These are phyloP conservation scores for Ambispora gerdemannii DNA, from an alignment of 192 early-diverging fungal genomes.

Conservation along the genomic window DNA sequence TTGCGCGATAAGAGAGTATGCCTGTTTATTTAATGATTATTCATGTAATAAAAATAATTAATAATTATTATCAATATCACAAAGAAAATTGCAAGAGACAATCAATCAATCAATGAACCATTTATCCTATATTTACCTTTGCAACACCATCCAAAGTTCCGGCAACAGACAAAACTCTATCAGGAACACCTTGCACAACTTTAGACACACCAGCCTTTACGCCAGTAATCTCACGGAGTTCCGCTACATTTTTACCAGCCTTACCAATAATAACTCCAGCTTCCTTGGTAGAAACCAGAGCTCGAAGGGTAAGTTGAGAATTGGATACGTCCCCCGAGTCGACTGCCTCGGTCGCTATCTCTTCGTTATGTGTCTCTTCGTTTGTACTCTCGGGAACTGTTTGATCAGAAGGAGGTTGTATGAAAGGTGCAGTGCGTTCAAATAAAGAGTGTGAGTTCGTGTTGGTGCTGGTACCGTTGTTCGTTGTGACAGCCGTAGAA, in stretches of 20 bases:
- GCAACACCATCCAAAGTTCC: slow-evolving; percentile 71
- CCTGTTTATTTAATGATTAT: slow-evolving; percentile 42
- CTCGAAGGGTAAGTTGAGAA: slow-evolving; percentile 73
- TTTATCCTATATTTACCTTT: slow-evolving; percentile 50
- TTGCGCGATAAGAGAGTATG: slow-evolving; percentile 81
- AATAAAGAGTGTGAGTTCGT: slow-evolving; percentile 16
- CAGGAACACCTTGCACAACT: slow-evolving; percentile 80
- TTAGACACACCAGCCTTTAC: slow-evolving; percentile 93
- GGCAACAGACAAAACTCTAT: slow-evolving; percentile 76
- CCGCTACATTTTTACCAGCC: slow-evolving; percentile 73
- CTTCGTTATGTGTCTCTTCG: slow-evolving; percentile 31
- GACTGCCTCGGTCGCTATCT: slow-evolving; percentile 33
- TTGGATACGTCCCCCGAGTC: slow-evolving; percentile 39
- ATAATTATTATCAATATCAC: too few species aligned
- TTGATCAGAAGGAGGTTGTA: slow-evolving; percentile 6
- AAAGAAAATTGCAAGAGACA: too few species aligned
- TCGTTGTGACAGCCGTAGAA: neutral
- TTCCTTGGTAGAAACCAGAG: slow-evolving; percentile 90
- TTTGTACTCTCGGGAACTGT: neutral
- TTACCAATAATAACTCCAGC: slow-evolving; percentile 76
- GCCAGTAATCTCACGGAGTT: slow-evolving; percentile 79
- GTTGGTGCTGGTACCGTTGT: neutral
- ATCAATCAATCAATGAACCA: slow-evolving; percentile 28
- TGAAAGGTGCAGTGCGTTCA: neutral
- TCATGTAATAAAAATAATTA: slow-evolving; percentile 15